Evolutionary conservation across 106 monocot species (phyloP).

Genomic region (Amphibolis antarctica): DNA sequence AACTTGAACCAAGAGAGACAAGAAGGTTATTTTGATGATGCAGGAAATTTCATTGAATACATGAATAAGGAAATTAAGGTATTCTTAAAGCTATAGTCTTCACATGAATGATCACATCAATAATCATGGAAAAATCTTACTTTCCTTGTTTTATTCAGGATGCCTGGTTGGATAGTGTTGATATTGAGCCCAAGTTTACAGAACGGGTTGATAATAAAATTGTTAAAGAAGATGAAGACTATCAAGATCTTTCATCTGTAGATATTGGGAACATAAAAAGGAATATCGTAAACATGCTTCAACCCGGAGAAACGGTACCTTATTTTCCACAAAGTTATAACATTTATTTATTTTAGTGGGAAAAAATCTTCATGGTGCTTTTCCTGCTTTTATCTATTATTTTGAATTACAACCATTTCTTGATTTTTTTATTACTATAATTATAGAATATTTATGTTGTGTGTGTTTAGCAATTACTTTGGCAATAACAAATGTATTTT

Average conservation of each 20-base stretch:
- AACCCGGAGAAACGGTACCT: slow-evolving; percentile 86
- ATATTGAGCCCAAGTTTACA: slow-evolving; percentile 42
- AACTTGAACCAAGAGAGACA: slow-evolving; percentile 89
- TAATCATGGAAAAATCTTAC: background rate
- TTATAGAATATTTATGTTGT: too few species aligned
- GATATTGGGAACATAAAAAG: slow-evolving; percentile 78
- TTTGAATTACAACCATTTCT: too few species aligned
- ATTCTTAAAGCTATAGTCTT: background rate
- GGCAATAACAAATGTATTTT: too few species aligned
- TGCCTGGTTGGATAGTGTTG: slow-evolving; percentile 87
- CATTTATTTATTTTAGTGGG: background rate
- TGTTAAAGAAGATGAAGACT: slow-evolving; percentile 49
- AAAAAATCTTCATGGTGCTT: too few species aligned
- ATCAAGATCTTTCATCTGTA: slow-evolving; percentile 66
- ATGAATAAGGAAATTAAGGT: slow-evolving; percentile 68
- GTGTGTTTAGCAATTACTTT: too few species aligned
- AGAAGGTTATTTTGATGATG: slow-evolving; percentile 93
- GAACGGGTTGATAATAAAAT: slow-evolving; percentile 22
- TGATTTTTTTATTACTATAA: too few species aligned
- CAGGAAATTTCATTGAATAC: slow-evolving; percentile 92
- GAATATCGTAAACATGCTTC: slow-evolving; percentile 58
- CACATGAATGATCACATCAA: background rate
- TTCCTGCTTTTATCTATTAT: too few species aligned
- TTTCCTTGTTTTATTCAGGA: slow-evolving; percentile 37
- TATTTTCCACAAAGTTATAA: background rate